phyloP scores from a whole-genome alignment of 2,329 filamentous ascomycete genomes.

The Colletotrichum liaoningense region DNA sequence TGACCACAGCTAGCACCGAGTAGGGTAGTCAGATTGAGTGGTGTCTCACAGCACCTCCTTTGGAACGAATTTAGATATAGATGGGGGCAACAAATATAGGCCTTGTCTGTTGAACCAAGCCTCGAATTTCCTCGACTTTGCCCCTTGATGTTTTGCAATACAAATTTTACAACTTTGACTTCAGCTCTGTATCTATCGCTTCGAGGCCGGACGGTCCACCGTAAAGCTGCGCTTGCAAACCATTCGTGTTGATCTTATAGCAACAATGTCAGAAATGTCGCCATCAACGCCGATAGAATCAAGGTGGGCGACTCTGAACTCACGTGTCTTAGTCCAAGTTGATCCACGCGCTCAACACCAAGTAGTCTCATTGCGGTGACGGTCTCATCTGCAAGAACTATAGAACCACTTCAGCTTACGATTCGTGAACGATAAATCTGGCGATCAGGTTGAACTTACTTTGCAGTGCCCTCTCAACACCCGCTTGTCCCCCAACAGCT shows the following conservation, averaged over 20 bases:
- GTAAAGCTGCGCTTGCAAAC: constrained; percentile 35
- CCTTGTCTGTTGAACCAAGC: not conserved
- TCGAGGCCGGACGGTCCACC: constrained; percentile 39
- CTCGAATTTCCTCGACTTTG: not conserved
- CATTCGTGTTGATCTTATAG: constrained; percentile 34
- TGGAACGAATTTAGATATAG: not conserved
- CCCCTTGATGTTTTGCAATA: not conserved
- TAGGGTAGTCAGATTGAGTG: not conserved
- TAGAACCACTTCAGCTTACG: not conserved
- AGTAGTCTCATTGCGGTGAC: constrained; percentile 42
- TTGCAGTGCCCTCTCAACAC: constrained; percentile 64
- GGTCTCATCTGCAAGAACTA: constrained; percentile 42
- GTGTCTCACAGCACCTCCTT: not conserved
- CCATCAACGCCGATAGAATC: not conserved
- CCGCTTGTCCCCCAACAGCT: constrained; percentile 62
- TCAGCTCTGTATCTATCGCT: constrained; percentile 33
- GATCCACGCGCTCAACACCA: constrained; percentile 39
- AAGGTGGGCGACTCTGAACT: constrained; percentile 8
- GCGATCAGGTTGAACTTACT: constrained; percentile 54
- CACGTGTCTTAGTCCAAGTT: constrained; percentile 40
- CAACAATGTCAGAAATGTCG: not conserved
- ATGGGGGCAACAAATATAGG: not conserved
- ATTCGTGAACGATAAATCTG: too few relatives aligned
- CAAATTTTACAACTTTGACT: constrained; percentile 2
- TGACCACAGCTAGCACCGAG: not conserved